These are phyloP conservation scores for Ploettnerulaceae sp. DNA, from an alignment of 2,329 filamentous ascomycete species.

Conservation along the genomic window DNA sequence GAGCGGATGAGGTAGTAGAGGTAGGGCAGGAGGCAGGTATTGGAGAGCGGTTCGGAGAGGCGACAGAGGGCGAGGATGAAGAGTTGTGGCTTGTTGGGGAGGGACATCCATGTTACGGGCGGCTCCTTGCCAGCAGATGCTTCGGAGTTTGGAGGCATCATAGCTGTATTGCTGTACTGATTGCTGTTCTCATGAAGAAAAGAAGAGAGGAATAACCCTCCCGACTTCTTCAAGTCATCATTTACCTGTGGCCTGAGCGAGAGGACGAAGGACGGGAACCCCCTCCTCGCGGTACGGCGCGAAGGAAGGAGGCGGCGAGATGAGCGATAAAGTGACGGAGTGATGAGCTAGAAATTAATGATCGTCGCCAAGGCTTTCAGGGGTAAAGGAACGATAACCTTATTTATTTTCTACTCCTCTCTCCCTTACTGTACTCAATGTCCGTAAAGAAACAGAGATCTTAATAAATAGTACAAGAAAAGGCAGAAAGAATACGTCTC, in stretches of 20 bases:
- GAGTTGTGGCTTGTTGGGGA: constrained; percentile 75
- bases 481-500: not conserved
- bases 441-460: not conserved
- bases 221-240: not conserved
- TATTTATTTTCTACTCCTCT: no score
- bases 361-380: constrained; percentile 7
- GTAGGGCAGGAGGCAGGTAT: constrained; percentile 62
- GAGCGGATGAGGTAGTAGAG: constrained; percentile 69
- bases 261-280: not conserved
- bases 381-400: constrained; percentile 3
- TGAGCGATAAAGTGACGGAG: not conserved
- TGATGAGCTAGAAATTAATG: constrained; percentile 1
- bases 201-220: not conserved
- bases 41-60: constrained; percentile 72
- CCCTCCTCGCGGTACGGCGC: not conserved
- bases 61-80: constrained; percentile 73
- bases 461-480: not conserved
- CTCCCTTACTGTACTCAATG: not conserved
- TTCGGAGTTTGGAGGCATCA: constrained; percentile 1
- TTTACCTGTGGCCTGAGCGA: not conserved
- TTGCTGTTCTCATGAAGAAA: no score
- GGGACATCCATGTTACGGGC: constrained; percentile 60
- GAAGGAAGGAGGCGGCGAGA: not conserved
- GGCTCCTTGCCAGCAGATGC: constrained; percentile 6
- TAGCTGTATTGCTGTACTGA: no score